These are phyloP conservation scores for Bromus sterilis DNA, from an alignment of 176 grass and related monocot genomes.

Conservation along the genomic window DNA sequence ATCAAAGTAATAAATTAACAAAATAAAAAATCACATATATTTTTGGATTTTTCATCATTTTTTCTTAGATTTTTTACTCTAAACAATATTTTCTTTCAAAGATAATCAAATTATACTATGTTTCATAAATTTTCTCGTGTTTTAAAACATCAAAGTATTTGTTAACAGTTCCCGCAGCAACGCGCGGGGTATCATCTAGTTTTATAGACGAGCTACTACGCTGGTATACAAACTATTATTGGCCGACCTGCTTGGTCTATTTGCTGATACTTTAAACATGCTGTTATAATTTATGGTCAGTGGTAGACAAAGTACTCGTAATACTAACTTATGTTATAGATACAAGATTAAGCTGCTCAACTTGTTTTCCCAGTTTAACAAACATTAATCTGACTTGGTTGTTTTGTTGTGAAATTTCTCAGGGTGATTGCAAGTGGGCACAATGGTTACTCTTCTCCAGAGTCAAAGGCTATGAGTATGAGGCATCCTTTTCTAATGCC, in stretches of 20 bases:
- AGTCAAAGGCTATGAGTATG: slow-evolving; percentile 66
- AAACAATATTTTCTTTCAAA: too few species aligned
- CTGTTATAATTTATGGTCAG: not conserved
- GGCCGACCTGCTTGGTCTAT: not conserved
- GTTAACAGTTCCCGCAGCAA: too few species aligned
- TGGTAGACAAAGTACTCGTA: not conserved
- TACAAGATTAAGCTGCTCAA: slow-evolving; percentile 18
- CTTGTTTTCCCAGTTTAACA: slow-evolving; percentile 9
- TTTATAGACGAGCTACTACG: not conserved
- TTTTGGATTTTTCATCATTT: too few species aligned
- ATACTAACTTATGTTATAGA: slow-evolving; percentile 4
- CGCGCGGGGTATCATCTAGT: too few species aligned
- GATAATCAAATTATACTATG: too few species aligned
- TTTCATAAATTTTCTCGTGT: too few species aligned
- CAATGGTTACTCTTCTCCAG: slow-evolving; percentile 94
- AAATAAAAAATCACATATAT: too few species aligned
- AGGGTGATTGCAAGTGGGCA: slow-evolving; percentile 92
- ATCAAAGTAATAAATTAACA: too few species aligned
- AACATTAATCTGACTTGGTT: slow-evolving; percentile 4
- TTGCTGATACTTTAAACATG: not conserved
- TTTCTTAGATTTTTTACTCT: too few species aligned
- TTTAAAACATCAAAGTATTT: too few species aligned
- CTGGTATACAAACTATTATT: not conserved
- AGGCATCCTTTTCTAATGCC: slow-evolving; percentile 83
- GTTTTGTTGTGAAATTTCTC: slow-evolving; percentile 17